phyloP scores from a whole-genome alignment of 2,329 filamentous ascomycete genomes.

The Meredithiella fracta region DNA sequence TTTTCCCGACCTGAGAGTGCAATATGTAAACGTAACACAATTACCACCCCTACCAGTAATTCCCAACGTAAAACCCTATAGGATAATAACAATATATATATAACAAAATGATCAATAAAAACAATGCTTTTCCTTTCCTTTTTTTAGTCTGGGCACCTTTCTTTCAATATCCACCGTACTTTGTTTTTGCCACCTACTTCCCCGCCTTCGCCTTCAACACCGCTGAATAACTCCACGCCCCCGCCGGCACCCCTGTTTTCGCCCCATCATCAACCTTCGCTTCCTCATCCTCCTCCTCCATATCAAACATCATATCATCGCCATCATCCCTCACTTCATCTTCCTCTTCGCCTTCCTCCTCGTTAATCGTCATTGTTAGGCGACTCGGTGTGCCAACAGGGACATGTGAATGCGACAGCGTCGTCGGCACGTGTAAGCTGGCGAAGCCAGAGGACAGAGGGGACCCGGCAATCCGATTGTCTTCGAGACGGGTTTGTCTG shows the following conservation, averaged over 20 bases:
- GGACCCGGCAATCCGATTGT: slow-evolving; percentile 5
- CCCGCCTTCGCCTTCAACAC: slow-evolving; percentile 13
- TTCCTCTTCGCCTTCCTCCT: slow-evolving; percentile 8
- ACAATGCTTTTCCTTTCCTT: background rate
- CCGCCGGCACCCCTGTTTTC: slow-evolving; percentile 1
- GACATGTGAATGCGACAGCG: too few relatives aligned
- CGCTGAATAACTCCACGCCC: slow-evolving; percentile 12
- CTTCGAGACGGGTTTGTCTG: slow-evolving; percentile 8
- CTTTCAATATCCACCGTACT: background rate
- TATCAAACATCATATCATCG: slow-evolving; percentile 13
- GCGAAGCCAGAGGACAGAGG: slow-evolving; percentile 6
- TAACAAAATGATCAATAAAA: background rate
- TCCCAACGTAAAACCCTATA: too few relatives aligned
- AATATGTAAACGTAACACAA: too few relatives aligned
- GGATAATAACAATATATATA: too few relatives aligned
- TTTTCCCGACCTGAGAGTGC: too few relatives aligned
- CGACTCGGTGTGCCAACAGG: slow-evolving; percentile 4
- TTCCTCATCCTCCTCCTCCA: slow-evolving; percentile 9
- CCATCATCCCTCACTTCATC: background rate
- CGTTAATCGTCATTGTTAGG: slow-evolving; percentile 12
- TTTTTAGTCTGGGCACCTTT: background rate
- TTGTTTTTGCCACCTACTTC: background rate
- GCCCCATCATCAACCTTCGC: background rate
- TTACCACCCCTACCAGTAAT: too few relatives aligned
- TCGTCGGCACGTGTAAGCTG: background rate